Percentiles rank a stretch among this genome's conserved stretches.
phyloP scores from a whole-genome alignment of 2,329 filamentous ascomycete genomes.

The Alternaria infectoria region DNA sequence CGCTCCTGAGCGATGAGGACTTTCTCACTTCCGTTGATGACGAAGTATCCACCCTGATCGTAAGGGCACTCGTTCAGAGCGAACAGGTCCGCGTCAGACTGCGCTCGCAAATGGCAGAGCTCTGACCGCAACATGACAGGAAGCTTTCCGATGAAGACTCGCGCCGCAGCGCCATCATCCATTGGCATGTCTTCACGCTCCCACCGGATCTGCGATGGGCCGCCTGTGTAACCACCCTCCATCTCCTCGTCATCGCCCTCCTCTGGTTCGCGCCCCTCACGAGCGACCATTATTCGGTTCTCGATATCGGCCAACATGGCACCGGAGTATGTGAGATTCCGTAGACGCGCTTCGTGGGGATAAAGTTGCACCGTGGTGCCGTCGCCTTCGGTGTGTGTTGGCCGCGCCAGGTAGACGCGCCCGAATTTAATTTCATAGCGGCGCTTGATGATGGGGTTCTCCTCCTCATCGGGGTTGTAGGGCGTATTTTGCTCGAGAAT shows the following conservation, averaged over 20 bases:
- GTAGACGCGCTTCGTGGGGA: constrained; percentile 92
- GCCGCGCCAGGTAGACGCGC: constrained; percentile 84
- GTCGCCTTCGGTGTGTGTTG: constrained; percentile 91
- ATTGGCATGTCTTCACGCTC: constrained; percentile 57
- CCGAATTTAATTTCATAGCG: constrained; percentile 96
- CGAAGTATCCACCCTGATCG: constrained; percentile 97
- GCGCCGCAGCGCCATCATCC: constrained; percentile 64
- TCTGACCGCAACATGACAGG: constrained; percentile 98
- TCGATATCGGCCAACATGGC: constrained; percentile 89
- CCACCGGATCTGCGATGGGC: constrained; percentile 52
- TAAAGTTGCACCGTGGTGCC: constrained; percentile 84
- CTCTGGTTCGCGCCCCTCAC: constrained; percentile 71
- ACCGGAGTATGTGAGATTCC: constrained; percentile 93
- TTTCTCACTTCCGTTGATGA: constrained; percentile 99
- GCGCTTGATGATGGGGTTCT: constrained; percentile 77
- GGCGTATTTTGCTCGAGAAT: constrained; percentile 93
- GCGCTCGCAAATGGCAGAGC: constrained; percentile 86
- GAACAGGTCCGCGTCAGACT: constrained; percentile 86
- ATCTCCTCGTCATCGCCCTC: constrained; percentile 67
- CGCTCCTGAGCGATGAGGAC: constrained; percentile 97
- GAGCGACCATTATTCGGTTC: constrained; percentile 82
- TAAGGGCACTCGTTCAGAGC: constrained; percentile 96
- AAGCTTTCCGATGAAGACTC: constrained; percentile 91
- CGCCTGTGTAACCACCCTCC: constrained; percentile 40
- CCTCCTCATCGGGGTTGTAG: constrained; percentile 71